Evolutionary conservation across 495 filamentous ascomycete species (phyloP), one percentile per base, ranked within the genome.

Genomic region (Podospora fimiseda): DNA sequence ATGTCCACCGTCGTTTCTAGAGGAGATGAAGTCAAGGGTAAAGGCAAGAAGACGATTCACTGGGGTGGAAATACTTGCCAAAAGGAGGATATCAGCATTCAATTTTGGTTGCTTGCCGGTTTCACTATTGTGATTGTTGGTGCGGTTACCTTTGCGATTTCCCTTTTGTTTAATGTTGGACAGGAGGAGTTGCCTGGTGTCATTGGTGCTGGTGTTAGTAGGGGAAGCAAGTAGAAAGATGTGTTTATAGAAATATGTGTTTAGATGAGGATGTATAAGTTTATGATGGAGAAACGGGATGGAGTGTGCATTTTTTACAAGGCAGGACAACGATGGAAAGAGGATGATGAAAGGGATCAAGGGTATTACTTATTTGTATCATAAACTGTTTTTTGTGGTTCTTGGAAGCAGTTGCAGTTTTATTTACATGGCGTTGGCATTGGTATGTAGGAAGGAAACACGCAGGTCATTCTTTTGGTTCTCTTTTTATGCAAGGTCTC

Each of bases 61-160:
- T 98, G 89, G 88, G 92, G 84, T 45, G 93, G 93, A 11, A 70
- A 81, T 27, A 85, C 85, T 54, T 98, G 93, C 71, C 85, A 95
- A 69, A 98, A 96, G 79, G 83, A 83, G 62, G 91, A 98, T 66
- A 70, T 97, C 42, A 90, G 87, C 68, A 79, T 83, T 16, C 82
- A 82, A 36, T 97, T 98, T 68, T 95, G 90, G 79, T 69, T 98
- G 37, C 74, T 98, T 59, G 74, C 80, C 4, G 79, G 83, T 3
- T 83, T 93, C 38, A 81, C 77, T 6, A 71, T 95, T 40, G 63
- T 80, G 18, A 71, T 89, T 22, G 64, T 88, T 9, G 69, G 78
- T 19, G 70, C 83, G 23, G 62, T 87, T 3, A 67, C 70, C 14
- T 84, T 82, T 67, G 82, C 81, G 6, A 79, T 98, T 60, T 82